phyloP scores from a whole-genome alignment of 2,329 filamentous ascomycete genomes.

The Colletotrichum sp. region DNA sequence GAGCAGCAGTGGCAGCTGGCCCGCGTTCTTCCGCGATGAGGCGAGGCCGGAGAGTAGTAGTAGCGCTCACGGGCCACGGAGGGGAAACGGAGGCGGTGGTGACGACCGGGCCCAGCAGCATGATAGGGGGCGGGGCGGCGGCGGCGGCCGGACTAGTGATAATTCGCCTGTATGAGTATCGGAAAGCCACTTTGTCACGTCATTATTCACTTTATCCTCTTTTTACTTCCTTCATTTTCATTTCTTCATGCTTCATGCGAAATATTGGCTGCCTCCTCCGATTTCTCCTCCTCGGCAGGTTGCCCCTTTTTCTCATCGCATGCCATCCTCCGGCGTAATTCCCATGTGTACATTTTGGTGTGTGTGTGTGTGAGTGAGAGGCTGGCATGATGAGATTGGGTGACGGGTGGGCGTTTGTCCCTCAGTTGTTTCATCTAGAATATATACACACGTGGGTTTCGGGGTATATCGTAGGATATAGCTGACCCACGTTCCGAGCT shows the following conservation, averaged over 20 bases:
- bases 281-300: not conserved
- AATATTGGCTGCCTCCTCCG: not conserved
- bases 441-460: not conserved
- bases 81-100: not conserved
- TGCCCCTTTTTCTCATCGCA: not conserved
- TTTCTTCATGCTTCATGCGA: not conserved
- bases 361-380: not conserved
- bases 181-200: not conserved
- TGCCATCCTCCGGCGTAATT: not conserved
- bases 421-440: not conserved
- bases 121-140: slow-evolving; percentile 1
- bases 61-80: not conserved
- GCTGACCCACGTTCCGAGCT: not conserved
- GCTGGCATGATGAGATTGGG: not conserved
- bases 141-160: slow-evolving; percentile 2
- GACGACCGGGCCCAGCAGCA: not conserved
- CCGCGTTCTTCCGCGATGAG: slow-evolving; percentile 25
- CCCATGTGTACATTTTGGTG: not conserved
- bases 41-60: slow-evolving; percentile 13
- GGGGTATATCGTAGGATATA: not conserved
- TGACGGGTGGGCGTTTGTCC: not conserved
- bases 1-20: slow-evolving; percentile 11
- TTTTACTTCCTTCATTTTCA: not conserved
- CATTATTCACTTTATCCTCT: slow-evolving; percentile 18
- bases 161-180: slow-evolving; percentile 39